phyloP scores from a whole-genome alignment of 2,329 filamentous ascomycete genomes.

The Hirsutella thompsonii region DNA sequence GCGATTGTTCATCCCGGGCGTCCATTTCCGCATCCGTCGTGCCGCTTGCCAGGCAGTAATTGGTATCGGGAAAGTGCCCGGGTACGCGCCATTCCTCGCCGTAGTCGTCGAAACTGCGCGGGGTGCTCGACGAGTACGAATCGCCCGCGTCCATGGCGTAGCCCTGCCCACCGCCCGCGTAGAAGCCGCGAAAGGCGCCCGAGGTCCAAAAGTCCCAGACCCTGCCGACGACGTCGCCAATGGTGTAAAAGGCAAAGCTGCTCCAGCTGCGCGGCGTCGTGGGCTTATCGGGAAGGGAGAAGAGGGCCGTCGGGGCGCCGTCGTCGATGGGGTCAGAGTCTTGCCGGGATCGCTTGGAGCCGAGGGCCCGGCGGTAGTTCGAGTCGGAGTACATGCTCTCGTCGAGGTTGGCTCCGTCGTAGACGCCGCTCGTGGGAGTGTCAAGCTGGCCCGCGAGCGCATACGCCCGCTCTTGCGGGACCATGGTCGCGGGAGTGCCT shows the following conservation, averaged over 20 bases:
- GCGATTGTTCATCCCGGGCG: not conserved
- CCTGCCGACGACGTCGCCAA: conserved; percentile 59
- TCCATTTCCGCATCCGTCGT: not conserved
- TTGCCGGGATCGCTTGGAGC: conserved; percentile 28
- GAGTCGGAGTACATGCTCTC: conserved; percentile 45
- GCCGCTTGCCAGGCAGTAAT: not conserved
- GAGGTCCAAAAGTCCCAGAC: conserved; percentile 75
- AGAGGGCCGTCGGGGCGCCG: conserved; percentile 18
- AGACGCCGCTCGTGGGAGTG: conserved; percentile 24
- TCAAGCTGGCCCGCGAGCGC: conserved; percentile 41
- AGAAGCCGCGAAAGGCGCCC: conserved; percentile 68
- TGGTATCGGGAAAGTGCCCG: conserved; percentile 19
- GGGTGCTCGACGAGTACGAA: not conserved
- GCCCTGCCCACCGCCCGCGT: conserved; percentile 67
- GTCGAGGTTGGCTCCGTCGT: conserved; percentile 25
- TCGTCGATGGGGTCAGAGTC: conserved; percentile 21
- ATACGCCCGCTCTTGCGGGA: conserved; percentile 18
- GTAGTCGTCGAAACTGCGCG: not conserved
- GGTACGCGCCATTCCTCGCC: conserved; percentile 11
- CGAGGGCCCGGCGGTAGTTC: conserved; percentile 40
- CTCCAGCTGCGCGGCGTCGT: conserved; percentile 35
- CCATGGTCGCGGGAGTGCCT: conserved; percentile 24
- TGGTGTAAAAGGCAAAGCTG: conserved; percentile 43
- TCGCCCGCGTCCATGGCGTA: conserved; percentile 40
- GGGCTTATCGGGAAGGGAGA: conserved; percentile 16